These are phyloP conservation scores for Paulownia fortunei DNA, from an alignment of 257 asterid genomes.

Conservation along the genomic window DNA sequence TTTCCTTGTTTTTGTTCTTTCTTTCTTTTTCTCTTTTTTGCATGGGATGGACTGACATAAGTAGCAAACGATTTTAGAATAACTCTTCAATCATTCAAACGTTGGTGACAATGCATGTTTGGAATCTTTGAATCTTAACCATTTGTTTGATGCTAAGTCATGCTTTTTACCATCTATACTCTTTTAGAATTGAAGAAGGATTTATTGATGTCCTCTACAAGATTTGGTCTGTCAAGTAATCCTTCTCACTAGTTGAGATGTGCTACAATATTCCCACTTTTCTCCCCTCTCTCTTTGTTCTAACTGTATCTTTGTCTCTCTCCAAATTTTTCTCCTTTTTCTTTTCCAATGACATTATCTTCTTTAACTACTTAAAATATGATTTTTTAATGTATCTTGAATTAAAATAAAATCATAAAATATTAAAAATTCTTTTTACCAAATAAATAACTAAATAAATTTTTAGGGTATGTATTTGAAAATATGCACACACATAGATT, in stretches of 20 bases:
- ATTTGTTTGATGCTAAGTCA: slow-evolving; percentile 5
- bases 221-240: not conserved
- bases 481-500: not conserved
- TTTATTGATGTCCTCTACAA: not conserved
- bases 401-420: not conserved
- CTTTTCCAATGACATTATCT: not conserved
- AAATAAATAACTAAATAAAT: not conserved
- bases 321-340: not conserved
- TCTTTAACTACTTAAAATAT: not conserved
- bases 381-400: not conserved
- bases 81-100: not conserved
- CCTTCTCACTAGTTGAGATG: not conserved
- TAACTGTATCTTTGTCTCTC: not conserved
- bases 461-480: not conserved
- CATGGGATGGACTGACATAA: not conserved
- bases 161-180: not conserved
- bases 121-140: slow-evolving; percentile 7
- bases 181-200: not conserved
- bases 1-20: not conserved
- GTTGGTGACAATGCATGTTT: not conserved
- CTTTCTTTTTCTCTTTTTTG: not conserved
- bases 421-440: not conserved
- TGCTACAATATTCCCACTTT: not conserved
- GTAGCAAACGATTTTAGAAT: not conserved
- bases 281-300: not conserved